Evolutionary conservation across 257 asterid species (phyloP), one percentile per base, ranked within the genome.

Genomic region (Salvia splendens): DNA sequence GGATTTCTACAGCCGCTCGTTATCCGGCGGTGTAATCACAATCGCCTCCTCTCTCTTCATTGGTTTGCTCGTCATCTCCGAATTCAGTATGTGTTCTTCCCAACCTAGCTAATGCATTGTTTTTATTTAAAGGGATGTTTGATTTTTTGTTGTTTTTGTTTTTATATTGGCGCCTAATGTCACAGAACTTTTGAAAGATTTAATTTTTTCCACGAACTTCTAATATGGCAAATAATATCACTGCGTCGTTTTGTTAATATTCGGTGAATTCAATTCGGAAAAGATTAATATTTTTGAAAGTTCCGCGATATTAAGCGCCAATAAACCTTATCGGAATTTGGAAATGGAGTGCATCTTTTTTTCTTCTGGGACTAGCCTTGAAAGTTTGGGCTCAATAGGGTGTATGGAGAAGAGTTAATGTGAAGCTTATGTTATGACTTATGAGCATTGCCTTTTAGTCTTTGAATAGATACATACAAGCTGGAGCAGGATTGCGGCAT

Each of bases 1-100:
- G 78, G 99, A 93, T 86, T 93, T 93, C 87, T 91, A 75, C 85
- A 90, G 81, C 80, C 99, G 99, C 12, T 77, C 99, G 8, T 84
- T 90, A 8, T 86, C 97, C 59, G 99, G 99, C 12, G 99, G 99
- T 69, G 75, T 93, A 28, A 78, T 93, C 75, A 93, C 99, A 51
- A 75, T 90, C 51, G 84, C 75, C 3, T 88, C 97, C 65, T 84
- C 99, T 28, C 15, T 87, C 64, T 68, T 80, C 73, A 93, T 93
- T 75, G 75, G 82, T 52, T 68, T 90, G 41, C 99, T 93, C 41
- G 84, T 93, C 86, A 35, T 90, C 76, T 90, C 97, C 14, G 99
- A 93, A 83, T 82, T 93, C 67, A 78, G 99, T 93, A 88, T 16
- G 97, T 78, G 0, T 53, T 71, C 67, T 56, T 46, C 30, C 1